Conservation (phyloP, 2,329 filamentous ascomycete genomes). For the Aspergillus awamori region DNA sequence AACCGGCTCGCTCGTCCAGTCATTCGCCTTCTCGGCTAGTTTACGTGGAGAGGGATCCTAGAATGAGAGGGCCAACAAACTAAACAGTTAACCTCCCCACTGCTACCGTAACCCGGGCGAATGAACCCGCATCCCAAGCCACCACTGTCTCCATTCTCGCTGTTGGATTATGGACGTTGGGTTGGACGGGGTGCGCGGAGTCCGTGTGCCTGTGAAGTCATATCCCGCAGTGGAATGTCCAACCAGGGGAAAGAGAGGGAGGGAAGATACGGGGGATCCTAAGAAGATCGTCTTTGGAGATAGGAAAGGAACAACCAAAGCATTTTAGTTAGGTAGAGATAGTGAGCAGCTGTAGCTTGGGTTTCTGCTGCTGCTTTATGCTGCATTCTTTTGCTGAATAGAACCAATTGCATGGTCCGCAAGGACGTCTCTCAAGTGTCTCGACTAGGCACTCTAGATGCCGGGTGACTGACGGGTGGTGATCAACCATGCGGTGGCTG, state of each 20-base stretch:
- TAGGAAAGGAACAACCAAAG: not conserved
- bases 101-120: not conserved
- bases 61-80: not conserved
- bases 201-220: not conserved
- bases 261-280: not conserved
- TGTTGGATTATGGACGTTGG: not conserved
- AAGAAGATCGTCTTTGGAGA: not conserved
- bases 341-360: too few species aligned
- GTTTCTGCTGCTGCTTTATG: not conserved
- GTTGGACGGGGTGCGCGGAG: not conserved
- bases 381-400: not conserved
- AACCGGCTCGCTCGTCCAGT: constrained; percentile 11
- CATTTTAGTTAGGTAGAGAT: too few species aligned
- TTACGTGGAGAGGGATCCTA: constrained; percentile 3
- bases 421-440: too few species aligned
- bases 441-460: too few species aligned
- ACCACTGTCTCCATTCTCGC: not conserved
- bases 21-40: constrained; percentile 14
- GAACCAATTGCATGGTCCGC: not conserved
- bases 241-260: not conserved
- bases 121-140: not conserved
- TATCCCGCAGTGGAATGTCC: not conserved
- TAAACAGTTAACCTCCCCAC: not conserved
- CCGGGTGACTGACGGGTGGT: not conserved
- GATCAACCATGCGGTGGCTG: not conserved